A percentile compares a stretch with the other conserved stretches of the same genome.
Evolutionary conservation across 805 yeast genomes (phyloP).

Genomic region (Saccharomycopsis amapae): DNA sequence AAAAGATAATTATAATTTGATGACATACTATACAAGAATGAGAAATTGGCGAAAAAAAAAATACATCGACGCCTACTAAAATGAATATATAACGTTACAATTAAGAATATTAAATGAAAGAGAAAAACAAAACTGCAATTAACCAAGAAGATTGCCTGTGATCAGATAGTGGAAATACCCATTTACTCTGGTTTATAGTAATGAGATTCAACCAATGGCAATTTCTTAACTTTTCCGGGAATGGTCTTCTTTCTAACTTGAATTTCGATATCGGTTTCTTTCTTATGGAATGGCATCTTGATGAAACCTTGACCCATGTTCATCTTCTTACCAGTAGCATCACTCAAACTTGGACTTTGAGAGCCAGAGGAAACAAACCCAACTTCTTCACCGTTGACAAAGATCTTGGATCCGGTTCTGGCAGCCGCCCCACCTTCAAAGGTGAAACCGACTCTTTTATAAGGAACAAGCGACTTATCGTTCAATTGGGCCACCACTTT

Average conservation of each 20-base stretch:
- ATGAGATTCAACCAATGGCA: constrained; percentile 76
- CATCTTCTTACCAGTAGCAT: constrained; percentile 35
- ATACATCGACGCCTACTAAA: too few species aligned
- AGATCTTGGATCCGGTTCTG: constrained; percentile 67
- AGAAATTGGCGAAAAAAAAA: too few species aligned
- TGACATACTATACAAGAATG: too few species aligned
- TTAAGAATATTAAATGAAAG: not conserved
- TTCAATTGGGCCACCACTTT: constrained; percentile 63
- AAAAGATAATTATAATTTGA: too few species aligned
- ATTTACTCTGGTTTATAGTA: constrained; percentile 47
- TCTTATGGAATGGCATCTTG: constrained; percentile 59
- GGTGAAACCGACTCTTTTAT: constrained; percentile 67
- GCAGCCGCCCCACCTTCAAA: constrained; percentile 85
- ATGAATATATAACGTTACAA: not conserved
- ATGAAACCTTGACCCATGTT: constrained; percentile 92
- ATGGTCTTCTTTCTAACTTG: constrained; percentile 80
- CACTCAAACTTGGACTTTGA: constrained; percentile 60
- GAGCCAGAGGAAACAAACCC: constrained; percentile 52
- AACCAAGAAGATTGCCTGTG: too few species aligned
- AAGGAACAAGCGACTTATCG: constrained; percentile 49
- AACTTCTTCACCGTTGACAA: constrained; percentile 38
- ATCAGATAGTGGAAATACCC: too few species aligned
- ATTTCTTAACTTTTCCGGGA: constrained; percentile 65
- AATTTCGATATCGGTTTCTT: constrained; percentile 64
- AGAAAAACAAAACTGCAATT: too few species aligned